Conservation (phyloP, 2,329 filamentous ascomycete species). For the Ceratocystis destructans region DNA sequence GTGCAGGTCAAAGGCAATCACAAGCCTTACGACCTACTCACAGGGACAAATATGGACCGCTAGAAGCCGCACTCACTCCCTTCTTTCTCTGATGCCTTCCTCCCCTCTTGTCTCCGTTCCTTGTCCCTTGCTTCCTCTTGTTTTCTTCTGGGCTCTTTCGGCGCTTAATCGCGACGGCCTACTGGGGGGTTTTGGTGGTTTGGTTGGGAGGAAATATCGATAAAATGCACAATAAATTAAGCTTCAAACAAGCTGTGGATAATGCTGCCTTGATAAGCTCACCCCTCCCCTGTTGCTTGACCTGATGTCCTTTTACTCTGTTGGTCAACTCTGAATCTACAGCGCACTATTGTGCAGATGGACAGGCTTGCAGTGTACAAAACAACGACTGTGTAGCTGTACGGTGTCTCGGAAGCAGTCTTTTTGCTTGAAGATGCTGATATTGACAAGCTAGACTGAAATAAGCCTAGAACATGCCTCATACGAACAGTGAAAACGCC, state of each 20-base stretch:
- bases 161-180: not conserved
- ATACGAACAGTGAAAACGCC: too few relatives aligned
- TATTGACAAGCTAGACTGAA: too few relatives aligned
- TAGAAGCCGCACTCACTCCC: not conserved
- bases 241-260: too few relatives aligned
- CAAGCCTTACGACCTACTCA: not conserved
- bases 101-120: too few relatives aligned
- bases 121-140: not conserved
- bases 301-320: not conserved
- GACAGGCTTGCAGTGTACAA: not conserved
- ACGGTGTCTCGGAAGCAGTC: too few relatives aligned
- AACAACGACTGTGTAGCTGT: not conserved
- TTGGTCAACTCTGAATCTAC: not conserved
- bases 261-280: not conserved
- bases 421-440: too few relatives aligned
- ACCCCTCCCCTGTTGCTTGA: not conserved
- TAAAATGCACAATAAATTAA: not conserved
- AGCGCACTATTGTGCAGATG: constrained; percentile 1
- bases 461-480: too few relatives aligned
- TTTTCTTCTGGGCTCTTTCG: not conserved
- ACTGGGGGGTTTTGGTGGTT: not conserved
- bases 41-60: too few relatives aligned
- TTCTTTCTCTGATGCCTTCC: not conserved
- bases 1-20: not conserved
- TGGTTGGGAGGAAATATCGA: not conserved